Base-by-base conservation (phyloP, 805 yeast genomes). In the Ogataea angusta region DNA sequence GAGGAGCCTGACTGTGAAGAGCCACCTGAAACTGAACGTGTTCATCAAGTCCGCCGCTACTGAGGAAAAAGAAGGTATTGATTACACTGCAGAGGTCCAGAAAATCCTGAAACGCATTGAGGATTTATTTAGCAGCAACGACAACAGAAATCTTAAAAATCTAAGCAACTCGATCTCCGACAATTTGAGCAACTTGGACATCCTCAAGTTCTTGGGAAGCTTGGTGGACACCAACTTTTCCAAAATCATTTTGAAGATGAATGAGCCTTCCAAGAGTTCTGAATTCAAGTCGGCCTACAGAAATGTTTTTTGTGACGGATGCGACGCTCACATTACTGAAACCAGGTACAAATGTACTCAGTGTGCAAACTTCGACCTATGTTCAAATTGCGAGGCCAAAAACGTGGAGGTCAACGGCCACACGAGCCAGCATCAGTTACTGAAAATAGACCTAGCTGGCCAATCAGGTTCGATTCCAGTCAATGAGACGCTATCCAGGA, bases 351-450 rank as follows among this genome's bases (percentile, higher is more conserved):
- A 69, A 31, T 78, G 84, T 55, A 47, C 69, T 18, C 70, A 75
- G 22, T 78, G 84, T 51, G 53, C 54, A 3, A 75, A 78, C 52
- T 75, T 64, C 52, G 83, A 78, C 52, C 56, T 78, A 38, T 78
- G 84, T 52, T 67, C 67, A 34, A 31, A 48, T 6, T 70, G 76
- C 51, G 73, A 70, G 43, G 37, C 48, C 1, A 39, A 43, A 8
- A 50, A 49, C 18, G 29, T 36, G 18, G 54, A 44, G 33, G 31
- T 30, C 4, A 9, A 17, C 7, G 22, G 27, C 9, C 67, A 63
- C 42, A 34, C 34, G 2, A 33, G 30, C 4, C 31, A 42, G 24
- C 68, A 63, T 44, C 56, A 53, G 16, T 40, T 63, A 55, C 23
- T 56, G 10, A 58, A 57, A 39, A 51, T 63, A 21, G 52, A 46